Conservation (phyloP, 768 basidiomycete species). For the Tulasnella sp. region DNA sequence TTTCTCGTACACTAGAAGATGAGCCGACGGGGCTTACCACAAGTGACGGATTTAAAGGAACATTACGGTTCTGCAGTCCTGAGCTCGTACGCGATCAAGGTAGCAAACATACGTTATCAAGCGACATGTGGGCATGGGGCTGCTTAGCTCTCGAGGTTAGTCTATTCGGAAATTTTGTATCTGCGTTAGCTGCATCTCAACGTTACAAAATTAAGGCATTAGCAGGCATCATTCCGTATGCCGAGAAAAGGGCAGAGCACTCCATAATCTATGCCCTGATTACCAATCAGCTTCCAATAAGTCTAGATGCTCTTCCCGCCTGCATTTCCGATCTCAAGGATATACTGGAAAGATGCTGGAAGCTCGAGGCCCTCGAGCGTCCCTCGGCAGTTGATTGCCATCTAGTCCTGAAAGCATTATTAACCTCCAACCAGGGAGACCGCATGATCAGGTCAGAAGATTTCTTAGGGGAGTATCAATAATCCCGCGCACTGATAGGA, state of each 20-base stretch:
- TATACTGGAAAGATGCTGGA: background rate
- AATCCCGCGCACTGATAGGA: too few species aligned
- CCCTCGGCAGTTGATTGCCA: background rate
- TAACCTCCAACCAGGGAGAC: background rate
- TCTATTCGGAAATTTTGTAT: background rate
- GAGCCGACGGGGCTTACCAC: background rate
- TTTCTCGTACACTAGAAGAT: background rate
- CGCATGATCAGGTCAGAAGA: background rate
- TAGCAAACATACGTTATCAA: background rate
- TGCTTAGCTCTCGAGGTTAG: background rate
- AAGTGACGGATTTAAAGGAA: background rate
- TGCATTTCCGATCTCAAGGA: background rate
- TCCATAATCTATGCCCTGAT: background rate
- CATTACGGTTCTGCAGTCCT: background rate
- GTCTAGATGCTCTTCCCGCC: background rate
- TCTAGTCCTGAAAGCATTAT: background rate
- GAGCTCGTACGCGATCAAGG: background rate
- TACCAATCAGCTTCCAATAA: background rate
- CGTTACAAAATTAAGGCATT: background rate
- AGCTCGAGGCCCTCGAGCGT: background rate
- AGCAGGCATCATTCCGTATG: background rate
- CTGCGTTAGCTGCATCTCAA: background rate
- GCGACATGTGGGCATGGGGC: background rate
- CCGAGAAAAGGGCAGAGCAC: background rate
- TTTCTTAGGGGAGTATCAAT: background rate